Evolutionary conservation across 345 rosid genomes (phyloP).

Genomic region (Theobroma cacao): DNA sequence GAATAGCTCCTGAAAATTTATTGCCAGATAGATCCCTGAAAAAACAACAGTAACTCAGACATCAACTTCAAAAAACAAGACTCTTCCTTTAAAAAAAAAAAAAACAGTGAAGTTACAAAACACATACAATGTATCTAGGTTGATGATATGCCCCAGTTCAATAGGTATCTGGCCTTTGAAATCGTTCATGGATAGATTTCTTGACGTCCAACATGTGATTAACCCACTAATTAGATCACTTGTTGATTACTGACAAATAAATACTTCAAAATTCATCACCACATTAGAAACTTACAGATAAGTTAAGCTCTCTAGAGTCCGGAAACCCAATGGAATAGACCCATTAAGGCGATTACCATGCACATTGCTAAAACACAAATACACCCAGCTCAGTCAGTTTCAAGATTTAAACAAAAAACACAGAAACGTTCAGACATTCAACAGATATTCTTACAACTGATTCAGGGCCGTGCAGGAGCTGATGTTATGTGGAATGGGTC

Average conservation of each 20-base stretch:
- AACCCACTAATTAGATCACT: background rate
- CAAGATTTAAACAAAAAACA: background rate
- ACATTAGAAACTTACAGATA: slow-evolving; percentile 57
- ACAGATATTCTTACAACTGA: slow-evolving; percentile 60
- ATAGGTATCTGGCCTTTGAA: slow-evolving; percentile 73
- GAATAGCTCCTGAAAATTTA: slow-evolving; percentile 68
- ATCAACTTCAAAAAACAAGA: too few species aligned
- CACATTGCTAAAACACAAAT: slow-evolving; percentile 53
- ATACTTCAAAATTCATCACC: background rate
- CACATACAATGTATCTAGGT: slow-evolving; percentile 84
- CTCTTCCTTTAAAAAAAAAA: background rate
- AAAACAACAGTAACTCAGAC: background rate
- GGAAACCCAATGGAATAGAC: slow-evolving; percentile 73
- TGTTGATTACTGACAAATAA: background rate
- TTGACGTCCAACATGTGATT: slow-evolving; percentile 17
- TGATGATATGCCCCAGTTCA: slow-evolving; percentile 78
- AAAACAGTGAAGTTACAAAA: background rate
- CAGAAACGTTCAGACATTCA: background rate
- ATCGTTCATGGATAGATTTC: slow-evolving; percentile 75
- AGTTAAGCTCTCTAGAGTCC: slow-evolving; percentile 75
- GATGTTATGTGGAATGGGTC: slow-evolving; percentile 78
- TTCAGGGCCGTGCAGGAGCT: slow-evolving; percentile 89
- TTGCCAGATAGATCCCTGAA: slow-evolving; percentile 86
- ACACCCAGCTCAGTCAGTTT: background rate
- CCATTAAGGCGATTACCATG: slow-evolving; percentile 80